phyloP scores from a whole-genome alignment of 768 basidiomycete species.

The Trametes elegans region DNA sequence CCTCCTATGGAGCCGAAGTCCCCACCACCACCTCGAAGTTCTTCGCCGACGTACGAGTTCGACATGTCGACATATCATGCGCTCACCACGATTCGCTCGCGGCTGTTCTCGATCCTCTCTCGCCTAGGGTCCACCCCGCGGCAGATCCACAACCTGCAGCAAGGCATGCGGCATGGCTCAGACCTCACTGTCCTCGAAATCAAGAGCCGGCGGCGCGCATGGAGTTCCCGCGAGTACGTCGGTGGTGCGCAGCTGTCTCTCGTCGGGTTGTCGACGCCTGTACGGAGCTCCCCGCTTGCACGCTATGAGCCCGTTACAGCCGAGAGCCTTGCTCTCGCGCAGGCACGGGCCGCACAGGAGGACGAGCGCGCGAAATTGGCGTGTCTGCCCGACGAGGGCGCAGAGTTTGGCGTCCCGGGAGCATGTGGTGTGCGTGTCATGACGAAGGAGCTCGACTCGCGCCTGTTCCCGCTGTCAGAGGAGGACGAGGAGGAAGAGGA shows the following conservation, averaged over 20 bases:
- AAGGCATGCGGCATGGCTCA: constrained; percentile 32
- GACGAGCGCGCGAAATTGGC: background rate
- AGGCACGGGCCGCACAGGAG: background rate
- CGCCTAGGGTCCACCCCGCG: constrained; percentile 36
- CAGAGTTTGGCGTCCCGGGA: constrained; percentile 13
- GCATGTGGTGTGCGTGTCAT: constrained; percentile 19
- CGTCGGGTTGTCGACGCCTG: constrained; percentile 49
- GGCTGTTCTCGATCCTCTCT: constrained; percentile 34
- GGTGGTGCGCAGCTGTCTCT: constrained; percentile 34
- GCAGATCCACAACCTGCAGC: constrained; percentile 36
- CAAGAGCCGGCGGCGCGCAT: constrained; percentile 61
- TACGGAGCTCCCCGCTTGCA: constrained; percentile 50
- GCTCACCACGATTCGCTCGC: constrained; percentile 26
- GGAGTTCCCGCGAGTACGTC: constrained; percentile 54
- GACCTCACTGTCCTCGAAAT: constrained; percentile 46
- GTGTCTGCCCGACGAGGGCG: constrained; percentile 10
- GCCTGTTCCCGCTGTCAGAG: constrained; percentile 32
- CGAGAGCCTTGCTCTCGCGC: background rate
- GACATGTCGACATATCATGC: constrained; percentile 31
- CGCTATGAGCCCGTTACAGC: constrained; percentile 26
- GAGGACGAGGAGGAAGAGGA: constrained; percentile 30
- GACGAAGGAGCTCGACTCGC: constrained; percentile 27
- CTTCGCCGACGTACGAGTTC: constrained; percentile 18
- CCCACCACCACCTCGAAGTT: constrained; percentile 15
- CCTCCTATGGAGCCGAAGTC: background rate